Evolutionary conservation across 164 flowering plant species (phyloP).

Genomic region (Vitis rupestris): DNA sequence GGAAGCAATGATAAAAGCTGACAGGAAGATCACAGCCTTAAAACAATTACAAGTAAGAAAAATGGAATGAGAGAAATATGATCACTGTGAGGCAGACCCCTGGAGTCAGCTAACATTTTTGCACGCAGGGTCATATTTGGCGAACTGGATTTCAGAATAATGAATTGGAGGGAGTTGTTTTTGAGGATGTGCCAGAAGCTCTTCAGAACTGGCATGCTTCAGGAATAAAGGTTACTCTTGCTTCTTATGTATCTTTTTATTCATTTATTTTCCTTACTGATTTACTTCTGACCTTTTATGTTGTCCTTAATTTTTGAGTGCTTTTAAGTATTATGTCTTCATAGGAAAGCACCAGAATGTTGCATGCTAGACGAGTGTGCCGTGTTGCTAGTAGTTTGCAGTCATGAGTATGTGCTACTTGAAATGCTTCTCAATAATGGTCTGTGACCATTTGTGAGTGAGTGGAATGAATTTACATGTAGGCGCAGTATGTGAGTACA

Average conservation of each 20-base stretch:
- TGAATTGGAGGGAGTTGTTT: slow-evolving; percentile 76
- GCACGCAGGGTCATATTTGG: slow-evolving; percentile 95
- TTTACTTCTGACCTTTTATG: no score
- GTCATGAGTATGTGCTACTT: no score
- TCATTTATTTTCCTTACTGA: neutral
- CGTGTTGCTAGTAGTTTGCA: no score
- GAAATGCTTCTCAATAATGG: no score
- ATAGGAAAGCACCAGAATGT: no score
- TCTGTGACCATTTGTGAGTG: no score
- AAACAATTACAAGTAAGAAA: slow-evolving; percentile 77
- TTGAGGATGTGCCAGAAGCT: slow-evolving; percentile 90
- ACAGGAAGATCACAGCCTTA: slow-evolving; percentile 86
- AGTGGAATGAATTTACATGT: no score
- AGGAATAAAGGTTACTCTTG: slow-evolving; percentile 66
- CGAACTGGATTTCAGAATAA: slow-evolving; percentile 76
- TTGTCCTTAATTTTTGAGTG: no score
- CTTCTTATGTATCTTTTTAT: neutral
- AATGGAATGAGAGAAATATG: neutral
- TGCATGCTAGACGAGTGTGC: no score
- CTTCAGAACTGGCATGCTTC: slow-evolving; percentile 76
- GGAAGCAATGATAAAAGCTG: slow-evolving; percentile 91
- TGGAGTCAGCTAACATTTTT: slow-evolving; percentile 3
- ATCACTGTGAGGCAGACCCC: neutral
- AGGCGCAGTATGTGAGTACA: no score
- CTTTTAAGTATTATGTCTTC: no score